phyloP scores from a whole-genome alignment of 192 early-diverging fungal species.

The Backusella luteola region DNA sequence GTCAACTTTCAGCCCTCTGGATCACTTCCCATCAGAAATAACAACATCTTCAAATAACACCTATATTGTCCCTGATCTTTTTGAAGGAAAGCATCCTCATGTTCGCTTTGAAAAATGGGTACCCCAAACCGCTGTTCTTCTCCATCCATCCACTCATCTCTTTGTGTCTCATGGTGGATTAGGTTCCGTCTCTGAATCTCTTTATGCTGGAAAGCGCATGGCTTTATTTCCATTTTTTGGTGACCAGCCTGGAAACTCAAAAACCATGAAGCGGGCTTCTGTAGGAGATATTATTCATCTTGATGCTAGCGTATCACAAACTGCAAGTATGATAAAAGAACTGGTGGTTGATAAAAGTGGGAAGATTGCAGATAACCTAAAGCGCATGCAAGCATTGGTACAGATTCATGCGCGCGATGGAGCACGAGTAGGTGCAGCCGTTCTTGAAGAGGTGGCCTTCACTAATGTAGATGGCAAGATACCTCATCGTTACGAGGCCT shows the following conservation, averaged over 20 bases:
- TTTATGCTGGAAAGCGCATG: conserved; percentile 28
- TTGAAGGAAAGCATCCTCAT: not conserved
- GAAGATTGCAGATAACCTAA: not conserved
- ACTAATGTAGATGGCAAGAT: not conserved
- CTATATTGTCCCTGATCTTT: not conserved
- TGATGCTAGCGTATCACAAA: not conserved
- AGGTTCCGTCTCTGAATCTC: conserved; percentile 26
- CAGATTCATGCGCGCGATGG: conserved; percentile 10
- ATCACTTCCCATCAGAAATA: not conserved
- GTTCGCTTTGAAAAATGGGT: conserved; percentile 14
- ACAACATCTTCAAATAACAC: not conserved
- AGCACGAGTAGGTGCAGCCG: not conserved
- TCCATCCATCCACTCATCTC: conserved; percentile 20
- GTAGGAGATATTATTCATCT: not conserved
- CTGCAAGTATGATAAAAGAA: not conserved
- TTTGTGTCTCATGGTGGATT: conserved; percentile 34
- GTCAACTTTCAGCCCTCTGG: not conserved
- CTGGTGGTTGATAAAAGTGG: not conserved
- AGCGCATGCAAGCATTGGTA: not conserved
- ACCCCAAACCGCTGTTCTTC: conserved; percentile 31
- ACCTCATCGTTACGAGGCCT: conserved; percentile 18
- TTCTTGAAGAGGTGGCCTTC: conserved; percentile 27
- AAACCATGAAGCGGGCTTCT: not conserved
- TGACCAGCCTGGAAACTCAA: conserved; percentile 23
- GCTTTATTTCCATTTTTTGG: conserved; percentile 29